phyloP scores from a whole-genome alignment of 768 basidiomycete species.

The Rhodotorula paludigena region DNA sequence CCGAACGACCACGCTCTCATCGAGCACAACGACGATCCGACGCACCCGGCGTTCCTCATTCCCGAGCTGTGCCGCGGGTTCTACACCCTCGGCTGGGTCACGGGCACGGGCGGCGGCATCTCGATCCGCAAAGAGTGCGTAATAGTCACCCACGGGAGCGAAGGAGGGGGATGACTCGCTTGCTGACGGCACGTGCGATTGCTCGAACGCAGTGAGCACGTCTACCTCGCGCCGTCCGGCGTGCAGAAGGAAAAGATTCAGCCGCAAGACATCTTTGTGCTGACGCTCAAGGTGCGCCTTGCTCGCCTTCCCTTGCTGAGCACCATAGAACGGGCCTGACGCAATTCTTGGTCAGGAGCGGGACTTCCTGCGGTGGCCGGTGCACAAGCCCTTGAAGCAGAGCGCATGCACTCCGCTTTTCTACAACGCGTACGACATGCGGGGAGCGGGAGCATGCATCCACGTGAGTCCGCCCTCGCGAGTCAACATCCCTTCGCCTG shows the following conservation, averaged over 20 bases:
- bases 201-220: slow-evolving; percentile 54
- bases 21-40: slow-evolving; percentile 43
- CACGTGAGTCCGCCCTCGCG: slow-evolving; percentile 49
- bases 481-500: too few species aligned
- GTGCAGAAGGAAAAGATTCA: slow-evolving; percentile 86
- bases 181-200: too few species aligned
- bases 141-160: too few species aligned
- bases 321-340: too few species aligned
- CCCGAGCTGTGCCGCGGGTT: slow-evolving; percentile 77
- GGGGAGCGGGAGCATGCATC: slow-evolving; percentile 76
- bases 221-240: slow-evolving; percentile 80
- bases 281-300: slow-evolving; percentile 56
- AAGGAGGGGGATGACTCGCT: too few species aligned
- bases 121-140: slow-evolving; percentile 41
- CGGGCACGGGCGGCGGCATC: slow-evolving; percentile 65
- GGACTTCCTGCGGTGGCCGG: slow-evolving; percentile 70
- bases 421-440: slow-evolving; percentile 81
- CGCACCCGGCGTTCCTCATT: slow-evolving; percentile 83
- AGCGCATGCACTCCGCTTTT: slow-evolving; percentile 85
- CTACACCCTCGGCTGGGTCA: slow-evolving; percentile 86
- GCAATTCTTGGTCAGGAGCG: slow-evolving; percentile 52
- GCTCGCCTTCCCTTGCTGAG: background rate
- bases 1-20: slow-evolving; percentile 44
- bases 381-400: slow-evolving; percentile 64
- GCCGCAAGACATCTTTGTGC: slow-evolving; percentile 77